Conservation (phyloP, 78 protist species). For the Cavenderia fasciculata region DNA sequence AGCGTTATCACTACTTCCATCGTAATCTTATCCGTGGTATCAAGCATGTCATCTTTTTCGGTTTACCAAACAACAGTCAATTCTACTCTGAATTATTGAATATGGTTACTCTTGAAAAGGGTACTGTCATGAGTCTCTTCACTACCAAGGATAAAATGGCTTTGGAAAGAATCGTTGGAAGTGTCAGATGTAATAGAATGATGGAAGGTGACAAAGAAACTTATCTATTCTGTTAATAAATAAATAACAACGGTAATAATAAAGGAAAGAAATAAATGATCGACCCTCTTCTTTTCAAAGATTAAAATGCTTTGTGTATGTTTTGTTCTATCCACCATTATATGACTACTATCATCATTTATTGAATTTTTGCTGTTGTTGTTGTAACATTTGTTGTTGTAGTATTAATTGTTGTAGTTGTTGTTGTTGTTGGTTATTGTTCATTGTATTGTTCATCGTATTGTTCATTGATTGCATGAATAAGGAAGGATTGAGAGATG, state of each 20-base stretch:
- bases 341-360: background rate
- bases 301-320: too few relatives aligned
- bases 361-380: background rate
- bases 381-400: background rate
- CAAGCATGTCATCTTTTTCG: constrained; percentile 73
- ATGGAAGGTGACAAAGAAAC: constrained; percentile 55
- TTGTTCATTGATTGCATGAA: too few relatives aligned
- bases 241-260: too few relatives aligned
- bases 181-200: constrained; percentile 45
- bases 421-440: background rate
- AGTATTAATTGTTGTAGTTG: background rate
- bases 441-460: too few relatives aligned
- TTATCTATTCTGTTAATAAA: constrained; percentile 52
- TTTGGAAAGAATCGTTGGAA: constrained; percentile 76
- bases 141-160: constrained; percentile 52
- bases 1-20: constrained; percentile 73
- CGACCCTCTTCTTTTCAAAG: too few relatives aligned
- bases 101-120: constrained; percentile 37
- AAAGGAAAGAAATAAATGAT: too few relatives aligned
- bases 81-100: constrained; percentile 71
- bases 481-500: too few relatives aligned
- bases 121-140: constrained; percentile 39
- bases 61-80: constrained; percentile 49
- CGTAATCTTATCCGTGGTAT: constrained; percentile 46
- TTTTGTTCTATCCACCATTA: too few relatives aligned